Conservation (phyloP, 1,139 yeast species). For the Candida sojae region DNA sequence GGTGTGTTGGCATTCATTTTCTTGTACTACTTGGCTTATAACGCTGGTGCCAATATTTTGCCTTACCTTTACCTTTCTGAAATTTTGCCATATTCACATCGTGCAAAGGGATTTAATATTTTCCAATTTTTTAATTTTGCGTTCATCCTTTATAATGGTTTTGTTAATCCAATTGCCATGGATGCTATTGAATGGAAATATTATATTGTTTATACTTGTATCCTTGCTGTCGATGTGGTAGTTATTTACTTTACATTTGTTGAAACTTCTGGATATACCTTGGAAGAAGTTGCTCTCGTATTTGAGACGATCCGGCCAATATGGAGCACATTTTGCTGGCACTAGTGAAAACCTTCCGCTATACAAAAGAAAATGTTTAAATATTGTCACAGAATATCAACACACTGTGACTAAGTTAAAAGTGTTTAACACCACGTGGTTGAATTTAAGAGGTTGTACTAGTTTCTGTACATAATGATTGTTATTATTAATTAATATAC, state of each 20-base stretch:
- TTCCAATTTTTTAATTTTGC: constrained; percentile 27
- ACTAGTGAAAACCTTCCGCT: not conserved
- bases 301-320: constrained; percentile 26
- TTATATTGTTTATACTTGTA: constrained; percentile 54
- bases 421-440: too few relatives aligned
- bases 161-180: constrained; percentile 62
- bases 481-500: too few relatives aligned
- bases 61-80: constrained; percentile 38
- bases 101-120: constrained; percentile 47
- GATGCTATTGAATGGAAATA: constrained; percentile 60
- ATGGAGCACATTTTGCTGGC: not conserved
- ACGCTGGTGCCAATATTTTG: constrained; percentile 39
- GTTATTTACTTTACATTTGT: constrained; percentile 46
- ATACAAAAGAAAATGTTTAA: not conserved
- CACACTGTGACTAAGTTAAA: too few relatives aligned
- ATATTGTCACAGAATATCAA: too few relatives aligned
- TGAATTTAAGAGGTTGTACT: too few relatives aligned
- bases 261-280: constrained; percentile 54
- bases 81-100: constrained; percentile 43
- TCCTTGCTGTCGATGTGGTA: constrained; percentile 36
- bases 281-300: constrained; percentile 54
- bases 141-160: constrained; percentile 31
- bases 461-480: too few relatives aligned
- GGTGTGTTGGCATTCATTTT: constrained; percentile 49
- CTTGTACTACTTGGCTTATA: constrained; percentile 38